A percentile compares a stretch with the other conserved stretches of the same genome.
phyloP scores from a whole-genome alignment of 345 rosid genomes.

The Eucalyptus camaldulensis region DNA sequence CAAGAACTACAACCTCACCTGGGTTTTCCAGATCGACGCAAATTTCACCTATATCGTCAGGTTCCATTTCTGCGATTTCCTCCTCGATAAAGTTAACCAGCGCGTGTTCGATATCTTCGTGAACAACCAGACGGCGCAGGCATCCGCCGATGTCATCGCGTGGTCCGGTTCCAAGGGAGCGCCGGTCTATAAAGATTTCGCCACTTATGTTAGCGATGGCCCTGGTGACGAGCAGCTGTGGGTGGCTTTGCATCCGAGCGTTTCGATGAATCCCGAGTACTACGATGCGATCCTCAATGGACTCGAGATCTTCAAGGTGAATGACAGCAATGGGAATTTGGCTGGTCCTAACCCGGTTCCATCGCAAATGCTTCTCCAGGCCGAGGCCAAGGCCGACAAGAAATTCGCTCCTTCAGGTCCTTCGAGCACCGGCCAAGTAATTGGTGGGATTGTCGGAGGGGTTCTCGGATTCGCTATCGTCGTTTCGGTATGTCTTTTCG shows the following conservation, averaged over 20 bases:
- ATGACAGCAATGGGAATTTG: conserved; percentile 15
- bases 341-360: conserved; percentile 43
- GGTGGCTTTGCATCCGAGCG: conserved; percentile 37
- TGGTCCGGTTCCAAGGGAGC: conserved; percentile 29
- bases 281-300: conserved; percentile 37
- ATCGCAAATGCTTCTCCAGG: conserved; percentile 17
- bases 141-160: conserved; percentile 27
- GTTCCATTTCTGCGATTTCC: conserved; percentile 50
- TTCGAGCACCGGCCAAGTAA: neutral
- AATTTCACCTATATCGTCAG: conserved; percentile 43
- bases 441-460: conserved; percentile 30
- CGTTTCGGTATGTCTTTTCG: conserved; percentile 3
- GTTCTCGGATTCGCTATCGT: conserved; percentile 15
- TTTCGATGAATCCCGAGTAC: conserved; percentile 12
- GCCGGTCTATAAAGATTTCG: conserved; percentile 41
- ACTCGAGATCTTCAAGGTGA: conserved; percentile 47
- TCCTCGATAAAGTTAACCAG: conserved; percentile 14
- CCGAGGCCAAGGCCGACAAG: neutral
- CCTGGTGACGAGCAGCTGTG: conserved; percentile 11
- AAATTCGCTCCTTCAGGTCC: neutral
- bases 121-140: conserved; percentile 34
- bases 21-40: conserved; percentile 45
- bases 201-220: conserved; percentile 3
- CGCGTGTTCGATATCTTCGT: conserved; percentile 36
- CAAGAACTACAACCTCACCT: conserved; percentile 33